These are phyloP conservation scores for Mangifera indica DNA, from an alignment of 345 rosid genomes.

Conservation along the genomic window DNA sequence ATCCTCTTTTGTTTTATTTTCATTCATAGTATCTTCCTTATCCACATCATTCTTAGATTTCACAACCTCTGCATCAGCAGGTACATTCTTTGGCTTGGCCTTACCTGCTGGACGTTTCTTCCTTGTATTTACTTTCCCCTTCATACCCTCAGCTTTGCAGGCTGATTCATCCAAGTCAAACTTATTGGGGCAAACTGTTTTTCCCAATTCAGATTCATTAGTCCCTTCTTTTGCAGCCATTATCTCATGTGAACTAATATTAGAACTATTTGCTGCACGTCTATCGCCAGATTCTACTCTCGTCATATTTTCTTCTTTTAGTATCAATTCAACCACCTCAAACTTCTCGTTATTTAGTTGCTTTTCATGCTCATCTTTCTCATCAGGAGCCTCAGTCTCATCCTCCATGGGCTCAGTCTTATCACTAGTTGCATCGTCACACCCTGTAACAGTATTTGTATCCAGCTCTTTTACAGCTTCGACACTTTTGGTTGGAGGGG, in stretches of 20 bases:
- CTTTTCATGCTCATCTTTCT: conserved; percentile 32
- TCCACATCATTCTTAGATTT: conserved; percentile 27
- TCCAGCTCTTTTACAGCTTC: conserved; percentile 29
- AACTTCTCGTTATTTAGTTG: conserved; percentile 24
- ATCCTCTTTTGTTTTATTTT: conserved; percentile 22
- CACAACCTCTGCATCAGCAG: conserved; percentile 19
- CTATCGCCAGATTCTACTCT: conserved; percentile 19
- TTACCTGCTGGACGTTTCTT: conserved; percentile 33
- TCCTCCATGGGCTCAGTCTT: conserved; percentile 32
- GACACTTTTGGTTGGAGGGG: conserved; percentile 28
- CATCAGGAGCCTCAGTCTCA: conserved; percentile 59
- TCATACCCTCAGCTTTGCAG: conserved; percentile 20
- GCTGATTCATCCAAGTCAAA: conserved; percentile 21
- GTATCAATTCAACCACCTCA: conserved; percentile 19
- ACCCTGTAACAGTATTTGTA: conserved; percentile 7
- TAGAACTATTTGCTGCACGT: conserved; percentile 13
- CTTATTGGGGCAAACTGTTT: conserved; percentile 22
- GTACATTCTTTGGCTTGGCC: conserved; percentile 27
- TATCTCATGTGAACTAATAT: conserved; percentile 10
- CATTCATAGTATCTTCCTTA: conserved; percentile 10
- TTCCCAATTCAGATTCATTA: conserved; percentile 22
- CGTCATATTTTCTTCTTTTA: conserved; percentile 12
- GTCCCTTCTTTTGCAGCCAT: conserved; percentile 22
- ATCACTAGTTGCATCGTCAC: conserved; percentile 24
- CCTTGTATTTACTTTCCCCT: conserved; percentile 22